phyloP scores from a whole-genome alignment of 2,329 filamentous ascomycete genomes.

The Paracorniculantispora psalliotae region DNA sequence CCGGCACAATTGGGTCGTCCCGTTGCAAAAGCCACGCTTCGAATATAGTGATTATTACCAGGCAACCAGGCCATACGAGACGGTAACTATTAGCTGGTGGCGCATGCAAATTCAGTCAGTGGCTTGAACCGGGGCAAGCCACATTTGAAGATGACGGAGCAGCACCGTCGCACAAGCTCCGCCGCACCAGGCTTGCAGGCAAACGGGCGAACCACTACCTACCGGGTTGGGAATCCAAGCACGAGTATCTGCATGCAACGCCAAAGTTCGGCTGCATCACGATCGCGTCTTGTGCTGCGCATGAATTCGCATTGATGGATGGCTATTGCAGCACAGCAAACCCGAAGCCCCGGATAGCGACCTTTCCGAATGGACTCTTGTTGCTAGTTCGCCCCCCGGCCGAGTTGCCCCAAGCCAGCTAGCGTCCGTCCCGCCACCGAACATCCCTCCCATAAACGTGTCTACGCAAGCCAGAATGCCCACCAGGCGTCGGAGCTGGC shows the following conservation, averaged over 20 bases:
- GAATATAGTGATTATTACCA: not conserved
- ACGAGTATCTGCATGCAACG: not conserved
- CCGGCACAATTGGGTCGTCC: not conserved
- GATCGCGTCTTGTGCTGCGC: not conserved
- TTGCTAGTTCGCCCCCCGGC: not conserved
- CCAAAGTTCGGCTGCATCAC: not conserved
- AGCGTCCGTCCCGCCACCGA: not conserved
- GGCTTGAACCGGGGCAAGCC: not conserved
- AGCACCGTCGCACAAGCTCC: not conserved
- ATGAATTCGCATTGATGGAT: not conserved
- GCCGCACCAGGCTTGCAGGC: not conserved
- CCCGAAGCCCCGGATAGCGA: not conserved
- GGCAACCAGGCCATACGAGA: not conserved
- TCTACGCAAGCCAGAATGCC: not conserved
- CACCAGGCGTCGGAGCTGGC: not conserved
- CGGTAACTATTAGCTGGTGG: not conserved
- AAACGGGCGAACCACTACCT: not conserved
- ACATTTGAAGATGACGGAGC: not conserved
- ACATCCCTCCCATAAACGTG: not conserved
- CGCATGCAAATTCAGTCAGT: not conserved
- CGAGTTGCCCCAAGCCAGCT: conserved; percentile 5
- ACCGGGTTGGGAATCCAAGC: not conserved
- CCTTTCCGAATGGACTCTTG: not conserved
- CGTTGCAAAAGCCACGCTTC: not conserved
- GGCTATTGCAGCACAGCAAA: not conserved